Evolutionary conservation across 768 basidiomycete species (phyloP), one percentile per base, ranked within the genome.

Genomic region (Pulveroboletus ravenelii): DNA sequence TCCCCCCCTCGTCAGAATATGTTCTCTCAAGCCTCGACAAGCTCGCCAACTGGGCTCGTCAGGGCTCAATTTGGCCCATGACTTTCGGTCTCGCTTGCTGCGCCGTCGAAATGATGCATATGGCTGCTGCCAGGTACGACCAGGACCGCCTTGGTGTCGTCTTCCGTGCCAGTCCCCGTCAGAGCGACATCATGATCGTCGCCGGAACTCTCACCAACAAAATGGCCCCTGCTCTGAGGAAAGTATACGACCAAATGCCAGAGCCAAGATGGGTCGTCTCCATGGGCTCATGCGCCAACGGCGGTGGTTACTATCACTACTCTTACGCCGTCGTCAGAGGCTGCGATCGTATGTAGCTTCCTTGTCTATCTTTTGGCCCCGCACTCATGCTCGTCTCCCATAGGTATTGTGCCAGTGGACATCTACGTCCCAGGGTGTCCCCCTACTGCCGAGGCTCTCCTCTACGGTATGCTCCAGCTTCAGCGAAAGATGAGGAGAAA

Each of bases 251-350:
- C 70, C 93, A 99, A 70, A 98, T 98, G 95, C 96, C 96, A 30
- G 93, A 97, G 63, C 96, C 96, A 83, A 89, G 95, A 64, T 99
- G 96, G 96, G 96, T 99, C 51, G 89, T 99, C 65, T 98, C 95
- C 23, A 98, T 99, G 96, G 96, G 96, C 41, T 97, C 95, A 5
- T 99, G 96, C 70, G 96, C 96, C 15, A 98, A 98, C 68, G 96
- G 96, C 29, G 93, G 93, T 49, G 93, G 93, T 14, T 94, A 93
- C 74, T 93, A 94, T 70, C 93, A 95, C 72, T 96, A 97, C 70
- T 96, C 95, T 25, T 99, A 99, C 72, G 93, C 94, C 27, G 96
- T 99, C 54, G 96, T 98, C 34, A 85, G 96, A 41, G 96, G 96
- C 14, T 98, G 95, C 68, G 96, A 99, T 75, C 84, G 96, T 89